Evolutionary conservation across 176 grass and related monocot genomes (phyloP), one percentile per base, ranked within the genome.

Genomic region (Paspalum notatum): DNA sequence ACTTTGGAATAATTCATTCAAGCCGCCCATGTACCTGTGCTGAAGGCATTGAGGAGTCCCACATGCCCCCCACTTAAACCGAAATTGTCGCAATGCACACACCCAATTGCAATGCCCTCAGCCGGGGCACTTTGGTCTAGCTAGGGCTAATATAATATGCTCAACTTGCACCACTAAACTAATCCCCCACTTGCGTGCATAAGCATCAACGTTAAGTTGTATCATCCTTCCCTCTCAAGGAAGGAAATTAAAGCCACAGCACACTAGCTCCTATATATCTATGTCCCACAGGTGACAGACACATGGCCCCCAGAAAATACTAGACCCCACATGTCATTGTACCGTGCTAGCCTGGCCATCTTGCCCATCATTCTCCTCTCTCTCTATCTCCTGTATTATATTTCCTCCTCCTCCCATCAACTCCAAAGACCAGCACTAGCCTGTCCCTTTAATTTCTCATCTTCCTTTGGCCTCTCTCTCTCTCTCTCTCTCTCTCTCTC

Each of bases 131-230:
- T 82, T 89, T 66, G 78, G 51, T 66, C 78, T 72, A 66, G 58
- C 78, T 72, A 66, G 58, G 72, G 78, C 57, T 45, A 85, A 78
- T 90, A 90, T 54, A 86, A 73, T 82, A 90, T 32, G 11, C 27
- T 21, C 83, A 82, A 82, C 83, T 90, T 90, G 83, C 50, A 73
- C 48, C 50, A 72, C 68, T 90, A 90, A 86, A 78, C 66, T 74
- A 90, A 90, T 74, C 4, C 7, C 27, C 83, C 79, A 85, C 83
- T 86, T 90, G 88, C 66, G 83, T 90, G 79, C 88, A 82, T 73
- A 82, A 86, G 79, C 83, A 90, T 78, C 88, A 86, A 86, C 78
- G 66, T 82, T 66, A 85, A 66, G 56, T 59, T 72, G 68, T 25
- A 77, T 71, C 76, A 89, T 21, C 65, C 40, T 49, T 48, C 49